Conservation (phyloP, 495 filamentous ascomycete species). For the Articulospora tetracladia region DNA sequence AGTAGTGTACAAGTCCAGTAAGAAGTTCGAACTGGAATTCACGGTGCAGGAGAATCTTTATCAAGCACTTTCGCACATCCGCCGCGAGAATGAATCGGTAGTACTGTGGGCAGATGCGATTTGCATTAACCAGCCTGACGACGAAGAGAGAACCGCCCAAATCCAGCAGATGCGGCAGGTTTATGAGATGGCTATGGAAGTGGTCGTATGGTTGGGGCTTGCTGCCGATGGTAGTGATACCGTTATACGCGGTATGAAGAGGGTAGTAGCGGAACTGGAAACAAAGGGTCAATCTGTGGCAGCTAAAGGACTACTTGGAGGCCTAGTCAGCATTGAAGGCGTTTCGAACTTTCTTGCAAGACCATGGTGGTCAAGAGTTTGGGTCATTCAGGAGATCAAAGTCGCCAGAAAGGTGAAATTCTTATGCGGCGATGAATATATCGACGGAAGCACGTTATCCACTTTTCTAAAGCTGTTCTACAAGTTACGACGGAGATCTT, state of each 20-base stretch:
- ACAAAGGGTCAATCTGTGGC: too few species aligned
- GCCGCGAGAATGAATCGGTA: constrained; percentile 38
- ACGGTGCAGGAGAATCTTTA: constrained; percentile 1
- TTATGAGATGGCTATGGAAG: background rate
- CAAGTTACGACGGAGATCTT: too few species aligned
- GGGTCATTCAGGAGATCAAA: constrained; percentile 36
- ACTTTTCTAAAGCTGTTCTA: too few species aligned
- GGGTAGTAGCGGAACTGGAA: too few species aligned
- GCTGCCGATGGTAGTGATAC: too few species aligned
- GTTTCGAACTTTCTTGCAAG: background rate
- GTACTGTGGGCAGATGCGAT: constrained; percentile 38
- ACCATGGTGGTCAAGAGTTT: constrained; percentile 29
- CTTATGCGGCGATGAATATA: constrained; percentile 20
- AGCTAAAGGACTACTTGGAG: too few species aligned
- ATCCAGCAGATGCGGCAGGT: constrained; percentile 4
- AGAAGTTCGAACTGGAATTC: background rate
- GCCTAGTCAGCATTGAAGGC: too few species aligned
- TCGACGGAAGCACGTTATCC: too few species aligned
- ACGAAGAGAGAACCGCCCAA: constrained; percentile 3
- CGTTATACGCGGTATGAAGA: too few species aligned
- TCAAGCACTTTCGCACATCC: constrained; percentile 11
- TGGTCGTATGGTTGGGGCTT: background rate
- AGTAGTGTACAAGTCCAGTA: too few species aligned
- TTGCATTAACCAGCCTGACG: constrained; percentile 5
- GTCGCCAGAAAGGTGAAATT: constrained; percentile 26